Evolutionary conservation across 495 filamentous ascomycete genomes (phyloP), one percentile per base, ranked within the genome.

Genomic region (Oleoguttula mirabilis): DNA sequence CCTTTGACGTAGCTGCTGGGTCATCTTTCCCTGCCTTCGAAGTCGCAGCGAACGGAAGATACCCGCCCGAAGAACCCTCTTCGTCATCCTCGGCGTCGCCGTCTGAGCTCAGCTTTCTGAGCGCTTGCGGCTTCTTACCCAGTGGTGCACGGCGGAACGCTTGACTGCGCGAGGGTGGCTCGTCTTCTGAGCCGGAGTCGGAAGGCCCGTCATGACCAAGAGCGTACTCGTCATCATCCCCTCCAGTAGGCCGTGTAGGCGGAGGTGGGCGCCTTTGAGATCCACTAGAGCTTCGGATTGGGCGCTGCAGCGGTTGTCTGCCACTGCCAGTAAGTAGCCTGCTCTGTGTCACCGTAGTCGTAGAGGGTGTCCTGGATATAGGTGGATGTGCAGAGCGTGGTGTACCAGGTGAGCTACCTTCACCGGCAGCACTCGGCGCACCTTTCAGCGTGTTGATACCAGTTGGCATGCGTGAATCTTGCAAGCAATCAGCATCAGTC

Each of bases 401-500:
- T 2, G 60, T 63, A 15, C 60, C 62, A 2, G 66, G 55, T 3
- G 50, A 38, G 41, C 51, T 58, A 38, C 27, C 53, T 40, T 67
- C 67, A 24, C 66, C 64, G 3, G 71, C 52, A 7, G 70, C 67
- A 17, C 66, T 66, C 14, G 36, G 24, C 19, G 25, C 24, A 84
- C 81, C 55, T 70, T 82, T 21, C 65, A 62, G 12, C 80, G 74
- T 22, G 75, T 62, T 3, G 76, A 75, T 22, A 84, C 77, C 66
- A 10, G 77, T 82, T 0, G 78, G 72, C 21, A 64, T 62, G 38
- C 72, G 61, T 16, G 68, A 62, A 28, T 71, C 79, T 72, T 54
- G 51, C 7, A 28, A 20, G 19, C 12, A 37, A 17, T 38, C 25
- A n/a, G 47, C 22, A 52, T 44, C 10, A 35, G 33, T 32, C 10